phyloP scores from a whole-genome alignment of 1,284 basidiomycete genomes.

The Ganoderma resinaceum region DNA sequence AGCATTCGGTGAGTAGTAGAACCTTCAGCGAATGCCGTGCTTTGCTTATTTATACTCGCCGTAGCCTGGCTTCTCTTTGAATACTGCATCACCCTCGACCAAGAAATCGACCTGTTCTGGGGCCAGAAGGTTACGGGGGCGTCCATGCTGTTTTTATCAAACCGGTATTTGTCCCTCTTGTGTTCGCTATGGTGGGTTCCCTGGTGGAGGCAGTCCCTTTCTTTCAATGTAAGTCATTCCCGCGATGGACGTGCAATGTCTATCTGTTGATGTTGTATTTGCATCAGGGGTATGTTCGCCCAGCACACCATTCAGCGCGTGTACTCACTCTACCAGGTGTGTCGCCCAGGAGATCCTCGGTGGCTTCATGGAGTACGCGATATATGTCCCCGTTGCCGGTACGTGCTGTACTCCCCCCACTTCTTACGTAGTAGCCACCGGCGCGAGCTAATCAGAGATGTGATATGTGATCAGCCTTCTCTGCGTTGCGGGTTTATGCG shows the following conservation, averaged over 20 bases:
- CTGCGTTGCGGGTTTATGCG: background rate
- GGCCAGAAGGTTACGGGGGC: conserved; percentile 11
- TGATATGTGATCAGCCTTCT: background rate
- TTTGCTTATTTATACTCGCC: background rate
- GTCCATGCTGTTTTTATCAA: conserved; percentile 12
- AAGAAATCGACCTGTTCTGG: conserved; percentile 18
- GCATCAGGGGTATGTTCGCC: background rate
- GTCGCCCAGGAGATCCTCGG: background rate
- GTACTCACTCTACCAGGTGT: background rate
- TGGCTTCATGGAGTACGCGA: background rate
- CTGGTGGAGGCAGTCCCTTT: background rate
- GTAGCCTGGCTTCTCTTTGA: conserved; percentile 9
- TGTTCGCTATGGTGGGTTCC: background rate
- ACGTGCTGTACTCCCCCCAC: background rate
- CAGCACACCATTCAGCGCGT: background rate
- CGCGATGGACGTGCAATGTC: background rate
- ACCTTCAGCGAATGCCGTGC: background rate
- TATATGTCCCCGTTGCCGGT: background rate
- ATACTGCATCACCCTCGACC: conserved; percentile 16
- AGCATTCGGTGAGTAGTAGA: background rate
- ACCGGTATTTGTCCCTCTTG: conserved; percentile 7
- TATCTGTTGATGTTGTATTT: background rate
- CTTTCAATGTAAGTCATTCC: background rate
- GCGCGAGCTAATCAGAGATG: background rate
- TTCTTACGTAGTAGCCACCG: background rate